A percentile compares a stretch with the other conserved stretches of the same genome.
Evolutionary conservation across 805 yeast species (phyloP).

Genomic region (Blastobotrys terrestris): DNA sequence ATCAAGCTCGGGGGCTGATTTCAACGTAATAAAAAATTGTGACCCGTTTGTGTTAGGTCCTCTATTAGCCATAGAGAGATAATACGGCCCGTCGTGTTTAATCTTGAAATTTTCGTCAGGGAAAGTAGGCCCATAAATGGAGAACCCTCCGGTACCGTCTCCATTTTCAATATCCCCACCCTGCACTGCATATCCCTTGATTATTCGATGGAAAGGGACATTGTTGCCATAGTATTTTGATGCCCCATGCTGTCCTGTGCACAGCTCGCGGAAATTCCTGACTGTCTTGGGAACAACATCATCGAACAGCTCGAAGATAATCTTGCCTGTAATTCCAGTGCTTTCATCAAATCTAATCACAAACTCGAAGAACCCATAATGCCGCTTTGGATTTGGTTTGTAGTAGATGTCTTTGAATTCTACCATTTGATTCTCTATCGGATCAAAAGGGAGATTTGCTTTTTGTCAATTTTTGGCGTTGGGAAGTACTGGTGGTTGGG

Average conservation of each 20-base stretch:
- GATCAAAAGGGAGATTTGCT: background rate
- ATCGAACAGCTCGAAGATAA: constrained; percentile 3
- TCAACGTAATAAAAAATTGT: constrained; percentile 91
- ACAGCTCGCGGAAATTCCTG: constrained; percentile 73
- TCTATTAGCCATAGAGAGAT: constrained; percentile 94
- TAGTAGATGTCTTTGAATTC: background rate
- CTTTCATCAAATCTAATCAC: background rate
- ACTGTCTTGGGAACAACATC: constrained; percentile 69
- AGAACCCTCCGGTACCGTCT: constrained; percentile 75
- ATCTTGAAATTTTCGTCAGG: constrained; percentile 83
- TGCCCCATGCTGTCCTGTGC: constrained; percentile 77
- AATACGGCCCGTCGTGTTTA: constrained; percentile 76
- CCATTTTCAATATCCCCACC: constrained; percentile 82
- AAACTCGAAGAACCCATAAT: background rate
- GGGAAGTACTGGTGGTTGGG: background rate
- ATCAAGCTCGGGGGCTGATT: constrained; percentile 86
- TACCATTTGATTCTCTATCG: background rate
- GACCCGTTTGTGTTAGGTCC: constrained; percentile 97
- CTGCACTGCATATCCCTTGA: constrained; percentile 84
- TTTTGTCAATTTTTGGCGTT: no score
- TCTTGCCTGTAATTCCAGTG: background rate
- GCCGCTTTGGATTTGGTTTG: background rate
- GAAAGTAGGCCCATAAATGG: constrained; percentile 75
- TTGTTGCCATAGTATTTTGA: constrained; percentile 44
- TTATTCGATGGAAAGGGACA: constrained; percentile 85